Evolutionary conservation across 305 asterid genomes (phyloP).

Genomic region (Euphrasia arctica): DNA sequence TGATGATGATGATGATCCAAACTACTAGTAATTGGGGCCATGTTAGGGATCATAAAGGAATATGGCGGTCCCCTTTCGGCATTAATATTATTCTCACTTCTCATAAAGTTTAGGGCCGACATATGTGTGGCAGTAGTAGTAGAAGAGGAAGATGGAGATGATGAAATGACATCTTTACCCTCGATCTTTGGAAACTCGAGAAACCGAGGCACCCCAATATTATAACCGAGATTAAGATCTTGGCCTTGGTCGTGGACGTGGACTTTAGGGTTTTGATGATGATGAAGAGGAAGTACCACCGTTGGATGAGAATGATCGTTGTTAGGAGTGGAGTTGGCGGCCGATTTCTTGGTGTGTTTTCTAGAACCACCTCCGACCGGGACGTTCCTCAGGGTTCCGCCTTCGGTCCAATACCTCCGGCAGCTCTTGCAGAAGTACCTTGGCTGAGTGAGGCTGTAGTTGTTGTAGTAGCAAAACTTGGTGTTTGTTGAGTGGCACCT

Average conservation of each 20-base stretch:
- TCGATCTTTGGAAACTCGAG: slow-evolving; percentile 51
- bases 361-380: slow-evolving; percentile 85
- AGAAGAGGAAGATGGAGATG: slow-evolving; percentile 33
- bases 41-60: slow-evolving; percentile 32
- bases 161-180: slow-evolving; percentile 22
- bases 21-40: slow-evolving; percentile 24
- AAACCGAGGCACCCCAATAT: slow-evolving; percentile 37
- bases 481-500: slow-evolving; percentile 77
- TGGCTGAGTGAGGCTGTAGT: slow-evolving; percentile 80
- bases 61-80: slow-evolving; percentile 37
- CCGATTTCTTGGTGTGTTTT: slow-evolving; percentile 42
- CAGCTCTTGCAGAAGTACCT: slow-evolving; percentile 84
- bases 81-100: slow-evolving; percentile 32
- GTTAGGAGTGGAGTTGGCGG: slow-evolving; percentile 14
- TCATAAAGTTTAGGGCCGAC: slow-evolving; percentile 40
- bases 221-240: slow-evolving; percentile 51
- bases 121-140: neutral
- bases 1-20: slow-evolving; percentile 8
- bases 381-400: slow-evolving; percentile 76
- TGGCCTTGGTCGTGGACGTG: slow-evolving; percentile 44
- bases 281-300: neutral
- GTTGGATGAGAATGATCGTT: slow-evolving; percentile 13
- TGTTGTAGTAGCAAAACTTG: slow-evolving; percentile 84
- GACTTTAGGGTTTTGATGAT: slow-evolving; percentile 40
- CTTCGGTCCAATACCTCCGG: slow-evolving; percentile 83